phyloP scores from a whole-genome alignment of 768 basidiomycete genomes.

The Termitomyces sp. region DNA sequence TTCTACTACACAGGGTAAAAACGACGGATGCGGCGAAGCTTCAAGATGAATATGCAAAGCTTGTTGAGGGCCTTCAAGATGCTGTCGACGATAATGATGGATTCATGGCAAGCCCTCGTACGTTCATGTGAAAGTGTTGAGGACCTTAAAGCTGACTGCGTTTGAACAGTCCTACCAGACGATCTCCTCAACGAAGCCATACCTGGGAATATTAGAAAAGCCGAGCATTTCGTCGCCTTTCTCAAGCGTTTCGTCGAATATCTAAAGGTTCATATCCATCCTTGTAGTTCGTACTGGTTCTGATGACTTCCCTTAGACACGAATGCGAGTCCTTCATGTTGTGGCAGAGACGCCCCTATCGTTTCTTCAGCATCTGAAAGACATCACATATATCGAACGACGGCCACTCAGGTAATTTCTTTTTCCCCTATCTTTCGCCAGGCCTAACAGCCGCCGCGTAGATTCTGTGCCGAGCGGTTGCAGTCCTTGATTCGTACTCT shows the following conservation, averaged over 20 bases:
- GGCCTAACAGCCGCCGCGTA: conserved; percentile 23
- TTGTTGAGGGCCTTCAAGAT: conserved; percentile 92
- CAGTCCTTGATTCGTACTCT: conserved; percentile 93
- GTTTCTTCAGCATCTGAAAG: conserved; percentile 96
- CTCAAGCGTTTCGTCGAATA: conserved; percentile 98
- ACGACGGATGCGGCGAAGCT: conserved; percentile 88
- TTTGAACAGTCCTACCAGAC: conserved; percentile 76
- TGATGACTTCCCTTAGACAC: conserved; percentile 53
- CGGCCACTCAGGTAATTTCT: conserved; percentile 78
- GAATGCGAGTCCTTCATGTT: conserved; percentile 99
- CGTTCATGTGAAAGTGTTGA: conserved; percentile 9
- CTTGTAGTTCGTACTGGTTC: not conserved
- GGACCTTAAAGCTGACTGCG: conserved; percentile 1
- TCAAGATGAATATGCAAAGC: conserved; percentile 93
- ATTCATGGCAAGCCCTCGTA: conserved; percentile 89
- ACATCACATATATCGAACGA: conserved; percentile 97
- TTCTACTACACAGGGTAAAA: conserved; percentile 83
- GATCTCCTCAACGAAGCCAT: conserved; percentile 94
- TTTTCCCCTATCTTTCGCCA: not conserved
- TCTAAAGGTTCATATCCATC: conserved; percentile 63
- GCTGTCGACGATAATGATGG: conserved; percentile 72
- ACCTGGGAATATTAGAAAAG: conserved; percentile 97
- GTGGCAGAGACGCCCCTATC: conserved; percentile 97
- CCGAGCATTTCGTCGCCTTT: conserved; percentile 98
- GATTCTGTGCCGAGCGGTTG: conserved; percentile 95